phyloP scores from a whole-genome alignment of 768 basidiomycete genomes.

The Tulasnella sp. region DNA sequence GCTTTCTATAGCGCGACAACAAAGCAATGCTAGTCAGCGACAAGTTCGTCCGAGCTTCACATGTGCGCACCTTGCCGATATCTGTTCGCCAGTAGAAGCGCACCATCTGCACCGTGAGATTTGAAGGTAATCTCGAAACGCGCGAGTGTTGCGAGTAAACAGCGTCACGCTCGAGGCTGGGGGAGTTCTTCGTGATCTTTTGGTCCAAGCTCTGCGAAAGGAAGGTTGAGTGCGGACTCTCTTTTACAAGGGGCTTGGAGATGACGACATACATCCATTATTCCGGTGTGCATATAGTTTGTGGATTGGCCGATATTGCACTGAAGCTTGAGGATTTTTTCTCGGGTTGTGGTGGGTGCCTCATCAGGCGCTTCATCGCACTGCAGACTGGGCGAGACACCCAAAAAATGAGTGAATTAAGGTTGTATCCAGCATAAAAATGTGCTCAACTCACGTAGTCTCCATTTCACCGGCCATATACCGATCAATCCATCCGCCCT shows the following conservation, averaged over 20 bases:
- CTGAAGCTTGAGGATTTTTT: constrained; percentile 77
- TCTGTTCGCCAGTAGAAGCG: constrained; percentile 93
- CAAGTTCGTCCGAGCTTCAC: constrained; percentile 14
- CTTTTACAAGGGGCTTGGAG: not conserved
- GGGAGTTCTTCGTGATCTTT: constrained; percentile 74
- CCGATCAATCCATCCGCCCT: constrained; percentile 35
- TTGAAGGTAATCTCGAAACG: constrained; percentile 70
- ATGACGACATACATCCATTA: constrained; percentile 56
- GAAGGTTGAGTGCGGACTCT: not conserved
- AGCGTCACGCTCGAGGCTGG: constrained; percentile 68
- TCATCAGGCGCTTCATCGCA: constrained; percentile 81
- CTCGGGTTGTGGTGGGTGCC: constrained; percentile 43
- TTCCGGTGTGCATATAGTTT: constrained; percentile 80
- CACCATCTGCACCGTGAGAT: constrained; percentile 87
- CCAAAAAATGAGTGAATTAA: not conserved
- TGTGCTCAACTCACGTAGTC: constrained; percentile 44
- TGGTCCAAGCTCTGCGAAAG: constrained; percentile 63
- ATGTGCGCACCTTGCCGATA: constrained; percentile 41
- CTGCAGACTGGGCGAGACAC: constrained; percentile 40
- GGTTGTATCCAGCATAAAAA: not conserved
- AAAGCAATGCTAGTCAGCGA: constrained; percentile 2
- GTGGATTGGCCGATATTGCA: constrained; percentile 84
- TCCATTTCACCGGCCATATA: constrained; percentile 70
- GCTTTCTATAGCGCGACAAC: constrained; percentile 42
- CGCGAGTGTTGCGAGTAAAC: constrained; percentile 71